These are phyloP conservation scores for Physcia stellaris DNA, from an alignment of 495 filamentous ascomycete genomes.

Conservation along the genomic window DNA sequence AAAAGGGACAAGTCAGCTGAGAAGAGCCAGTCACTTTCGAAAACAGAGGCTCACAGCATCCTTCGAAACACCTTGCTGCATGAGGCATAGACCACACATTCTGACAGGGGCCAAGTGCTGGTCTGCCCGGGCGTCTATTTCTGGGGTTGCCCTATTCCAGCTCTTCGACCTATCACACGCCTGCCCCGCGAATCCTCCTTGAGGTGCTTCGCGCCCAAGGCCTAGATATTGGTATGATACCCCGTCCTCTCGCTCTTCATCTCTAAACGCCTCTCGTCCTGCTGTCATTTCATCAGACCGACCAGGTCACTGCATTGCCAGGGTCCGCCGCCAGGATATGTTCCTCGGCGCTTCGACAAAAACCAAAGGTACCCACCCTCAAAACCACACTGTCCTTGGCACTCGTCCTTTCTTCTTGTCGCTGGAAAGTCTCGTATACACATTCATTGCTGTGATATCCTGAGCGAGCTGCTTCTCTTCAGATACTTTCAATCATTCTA, in stretches of 20 bases:
- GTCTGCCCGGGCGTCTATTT: conserved; percentile 12
- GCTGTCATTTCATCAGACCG: not conserved
- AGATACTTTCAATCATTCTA: not conserved
- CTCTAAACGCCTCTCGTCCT: not conserved
- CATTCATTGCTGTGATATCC: not conserved
- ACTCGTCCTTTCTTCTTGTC: not conserved
- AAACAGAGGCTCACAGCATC: no score
- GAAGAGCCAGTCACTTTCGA: no score
- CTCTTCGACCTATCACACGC: conserved; percentile 6
- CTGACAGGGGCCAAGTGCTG: no score
- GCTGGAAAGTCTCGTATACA: not conserved
- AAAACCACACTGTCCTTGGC: not conserved
- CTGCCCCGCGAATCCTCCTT: conserved; percentile 1
- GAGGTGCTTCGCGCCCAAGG: conserved; percentile 4
- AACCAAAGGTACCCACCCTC: not conserved
- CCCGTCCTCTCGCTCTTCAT: not conserved
- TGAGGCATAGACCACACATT: no score
- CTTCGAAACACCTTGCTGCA: no score
- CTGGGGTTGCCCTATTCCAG: conserved; percentile 5
- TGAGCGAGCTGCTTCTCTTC: not conserved
- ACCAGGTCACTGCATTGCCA: not conserved
- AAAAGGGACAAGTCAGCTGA: no score
- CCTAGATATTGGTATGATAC: conserved; percentile 3
- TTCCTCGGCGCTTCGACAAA: conserved; percentile 6
- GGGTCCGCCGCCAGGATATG: not conserved